A percentile compares a stretch with the other conserved stretches of the same genome.
Evolutionary conservation across 2,329 filamentous ascomycete genomes (phyloP).

Genomic region (Penicillium crustosum): DNA sequence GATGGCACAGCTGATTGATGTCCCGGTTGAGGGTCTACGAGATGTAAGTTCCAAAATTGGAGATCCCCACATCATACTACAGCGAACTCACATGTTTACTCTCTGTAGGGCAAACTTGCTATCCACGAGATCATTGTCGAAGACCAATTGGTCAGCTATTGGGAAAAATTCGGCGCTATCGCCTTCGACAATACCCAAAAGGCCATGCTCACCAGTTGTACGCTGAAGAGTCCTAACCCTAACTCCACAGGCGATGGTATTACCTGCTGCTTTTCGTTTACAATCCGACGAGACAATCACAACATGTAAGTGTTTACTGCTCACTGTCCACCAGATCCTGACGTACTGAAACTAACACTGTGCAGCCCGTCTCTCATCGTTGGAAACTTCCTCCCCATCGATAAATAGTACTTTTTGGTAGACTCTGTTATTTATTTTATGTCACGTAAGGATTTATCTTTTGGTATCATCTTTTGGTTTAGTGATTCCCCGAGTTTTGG

Average conservation of each 20-base stretch:
- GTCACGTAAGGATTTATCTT: slow-evolving; percentile 6
- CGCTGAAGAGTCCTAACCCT: slow-evolving; percentile 76
- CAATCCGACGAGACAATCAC: slow-evolving; percentile 89
- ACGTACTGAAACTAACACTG: slow-evolving; percentile 5
- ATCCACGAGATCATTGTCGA: slow-evolving; percentile 95
- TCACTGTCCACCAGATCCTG: neutral
- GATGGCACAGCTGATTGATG: slow-evolving; percentile 94
- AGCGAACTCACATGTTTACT: neutral
- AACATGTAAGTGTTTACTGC: slow-evolving; percentile 73
- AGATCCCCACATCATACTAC: neutral
- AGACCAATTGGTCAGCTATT: slow-evolving; percentile 92
- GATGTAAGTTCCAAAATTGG: slow-evolving; percentile 64
- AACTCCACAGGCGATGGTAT: slow-evolving; percentile 70
- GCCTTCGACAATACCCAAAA: slow-evolving; percentile 94
- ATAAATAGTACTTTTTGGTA: slow-evolving; percentile 32
- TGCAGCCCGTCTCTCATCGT: slow-evolving; percentile 86
- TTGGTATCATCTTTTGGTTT: slow-evolving; percentile 4
- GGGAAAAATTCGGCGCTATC: slow-evolving; percentile 98
- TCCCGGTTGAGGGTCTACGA: slow-evolving; percentile 84
- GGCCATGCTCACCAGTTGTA: slow-evolving; percentile 90
- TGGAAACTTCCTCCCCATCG: slow-evolving; percentile 86
- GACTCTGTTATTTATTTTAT: neutral
- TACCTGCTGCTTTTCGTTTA: slow-evolving; percentile 96
- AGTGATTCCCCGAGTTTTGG: slow-evolving; percentile 20
- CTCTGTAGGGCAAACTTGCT: slow-evolving; percentile 77